phyloP scores from a whole-genome alignment of 257 asterid genomes.

The Rubia yunnanensis region DNA sequence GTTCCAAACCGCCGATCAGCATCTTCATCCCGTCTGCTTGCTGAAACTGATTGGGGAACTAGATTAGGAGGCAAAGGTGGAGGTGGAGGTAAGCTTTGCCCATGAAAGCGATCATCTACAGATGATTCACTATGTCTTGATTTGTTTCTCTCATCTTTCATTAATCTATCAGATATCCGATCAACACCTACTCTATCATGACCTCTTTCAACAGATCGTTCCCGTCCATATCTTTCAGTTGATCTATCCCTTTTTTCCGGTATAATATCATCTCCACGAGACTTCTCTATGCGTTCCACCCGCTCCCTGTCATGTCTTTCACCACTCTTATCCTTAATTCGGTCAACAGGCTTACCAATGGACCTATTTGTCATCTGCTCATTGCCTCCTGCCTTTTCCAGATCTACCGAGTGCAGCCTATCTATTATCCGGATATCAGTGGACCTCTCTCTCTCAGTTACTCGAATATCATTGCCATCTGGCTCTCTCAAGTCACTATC shows the following conservation, averaged over 20 bases:
- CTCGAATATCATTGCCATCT: conserved; percentile 55
- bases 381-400: conserved; percentile 51
- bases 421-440: conserved; percentile 45
- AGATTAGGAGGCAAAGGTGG: conserved; percentile 94
- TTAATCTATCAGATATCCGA: conserved; percentile 64
- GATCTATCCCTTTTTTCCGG: conserved; percentile 90
- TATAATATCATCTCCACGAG: conserved; percentile 60
- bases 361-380: conserved; percentile 48
- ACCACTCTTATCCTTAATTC: conserved; percentile 70
- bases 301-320: conserved; percentile 85
- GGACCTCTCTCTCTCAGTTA: conserved; percentile 64
- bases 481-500: conserved; percentile 63
- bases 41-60: conserved; percentile 69
- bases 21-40: conserved; percentile 82
- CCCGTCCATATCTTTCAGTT: conserved; percentile 75
- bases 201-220: conserved; percentile 80
- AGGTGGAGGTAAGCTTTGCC: conserved; percentile 90
- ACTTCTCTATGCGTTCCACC: conserved; percentile 68
- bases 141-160: conserved; percentile 76
- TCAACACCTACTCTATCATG: conserved; percentile 66
- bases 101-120: conserved; percentile 67
- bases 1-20: conserved; percentile 77
- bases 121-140: conserved; percentile 46
- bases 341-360: conserved; percentile 51
- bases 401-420: conserved; percentile 38